Evolutionary conservation across 805 yeast genomes (phyloP).

Genomic region (Cyberlindnera misumaiensis): DNA sequence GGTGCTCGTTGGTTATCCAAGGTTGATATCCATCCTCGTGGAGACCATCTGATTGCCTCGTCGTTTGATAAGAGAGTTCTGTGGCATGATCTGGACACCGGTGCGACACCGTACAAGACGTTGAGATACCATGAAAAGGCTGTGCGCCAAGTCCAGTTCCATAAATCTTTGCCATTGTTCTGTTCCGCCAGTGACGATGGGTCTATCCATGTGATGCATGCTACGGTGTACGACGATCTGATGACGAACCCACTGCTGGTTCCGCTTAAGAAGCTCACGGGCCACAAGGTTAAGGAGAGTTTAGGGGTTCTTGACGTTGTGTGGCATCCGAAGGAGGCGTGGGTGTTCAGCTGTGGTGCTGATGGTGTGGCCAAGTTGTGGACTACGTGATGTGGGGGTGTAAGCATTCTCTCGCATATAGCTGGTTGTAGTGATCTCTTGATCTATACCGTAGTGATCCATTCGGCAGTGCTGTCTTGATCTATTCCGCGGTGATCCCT

Average conservation of each 20-base stretch:
- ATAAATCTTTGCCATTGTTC: slow-evolving; percentile 82
- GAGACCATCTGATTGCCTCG: slow-evolving; percentile 88
- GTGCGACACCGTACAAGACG: slow-evolving; percentile 88
- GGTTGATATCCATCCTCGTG: slow-evolving; percentile 92
- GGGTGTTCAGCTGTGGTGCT: slow-evolving; percentile 97
- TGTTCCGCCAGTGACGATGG: slow-evolving; percentile 97
- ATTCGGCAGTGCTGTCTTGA: no score
- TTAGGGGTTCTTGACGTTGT: slow-evolving; percentile 81
- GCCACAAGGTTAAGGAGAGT: slow-evolving; percentile 74
- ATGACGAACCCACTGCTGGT: slow-evolving; percentile 94
- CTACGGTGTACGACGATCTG: slow-evolving; percentile 90
- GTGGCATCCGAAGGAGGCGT: slow-evolving; percentile 98
- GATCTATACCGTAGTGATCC: no score
- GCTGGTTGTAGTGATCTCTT: no score
- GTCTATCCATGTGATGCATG: slow-evolving; percentile 87
- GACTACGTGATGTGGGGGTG: slow-evolving; percentile 54
- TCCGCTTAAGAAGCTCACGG: slow-evolving; percentile 88
- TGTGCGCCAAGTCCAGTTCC: slow-evolving; percentile 82
- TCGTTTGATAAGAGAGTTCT: slow-evolving; percentile 91
- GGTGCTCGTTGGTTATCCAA: slow-evolving; percentile 94
- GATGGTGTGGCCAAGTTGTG: slow-evolving; percentile 93
- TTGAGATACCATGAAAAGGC: slow-evolving; percentile 93
- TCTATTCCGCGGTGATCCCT: no score
- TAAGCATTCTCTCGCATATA: no score
- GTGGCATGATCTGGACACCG: slow-evolving; percentile 95